Conservation (phyloP, 129 eudicot genomes). For the Erigeron canadensis region DNA sequence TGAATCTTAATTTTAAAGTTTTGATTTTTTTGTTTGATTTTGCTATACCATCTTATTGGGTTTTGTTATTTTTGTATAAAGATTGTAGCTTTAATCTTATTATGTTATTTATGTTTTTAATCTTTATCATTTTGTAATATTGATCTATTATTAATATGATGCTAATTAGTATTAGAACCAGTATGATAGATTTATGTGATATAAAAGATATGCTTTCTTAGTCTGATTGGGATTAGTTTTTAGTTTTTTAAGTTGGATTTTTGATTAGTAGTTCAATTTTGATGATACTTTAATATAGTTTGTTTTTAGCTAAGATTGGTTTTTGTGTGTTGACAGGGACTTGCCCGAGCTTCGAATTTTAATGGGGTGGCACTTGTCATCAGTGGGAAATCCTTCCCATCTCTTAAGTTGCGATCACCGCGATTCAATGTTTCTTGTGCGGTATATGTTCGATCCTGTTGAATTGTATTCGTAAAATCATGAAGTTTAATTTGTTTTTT, state of each 20-base stretch:
- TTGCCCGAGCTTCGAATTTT: constrained; percentile 33
- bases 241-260: neutral
- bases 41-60: neutral
- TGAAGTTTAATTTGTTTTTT: no score
- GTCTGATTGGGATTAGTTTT: no score
- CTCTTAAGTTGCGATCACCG: constrained; percentile 36
- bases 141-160: no score
- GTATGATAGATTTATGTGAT: no score
- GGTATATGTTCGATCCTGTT: constrained; percentile 40
- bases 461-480: neutral
- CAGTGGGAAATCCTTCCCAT: constrained; percentile 45
- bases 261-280: neutral
- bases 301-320: constrained; percentile 13
- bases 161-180: no score
- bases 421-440: constrained; percentile 55
- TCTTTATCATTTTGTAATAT: no score
- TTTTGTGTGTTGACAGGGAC: constrained; percentile 35
- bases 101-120: no score
- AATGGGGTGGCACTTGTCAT: constrained; percentile 46
- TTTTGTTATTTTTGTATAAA: neutral
- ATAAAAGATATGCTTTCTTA: no score
- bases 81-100: no score
- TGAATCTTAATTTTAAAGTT: neutral
- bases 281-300: neutral
- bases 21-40: neutral